Evolutionary conservation across 768 basidiomycete genomes (phyloP).

Genomic region (Kwoniella mangroviensis): DNA sequence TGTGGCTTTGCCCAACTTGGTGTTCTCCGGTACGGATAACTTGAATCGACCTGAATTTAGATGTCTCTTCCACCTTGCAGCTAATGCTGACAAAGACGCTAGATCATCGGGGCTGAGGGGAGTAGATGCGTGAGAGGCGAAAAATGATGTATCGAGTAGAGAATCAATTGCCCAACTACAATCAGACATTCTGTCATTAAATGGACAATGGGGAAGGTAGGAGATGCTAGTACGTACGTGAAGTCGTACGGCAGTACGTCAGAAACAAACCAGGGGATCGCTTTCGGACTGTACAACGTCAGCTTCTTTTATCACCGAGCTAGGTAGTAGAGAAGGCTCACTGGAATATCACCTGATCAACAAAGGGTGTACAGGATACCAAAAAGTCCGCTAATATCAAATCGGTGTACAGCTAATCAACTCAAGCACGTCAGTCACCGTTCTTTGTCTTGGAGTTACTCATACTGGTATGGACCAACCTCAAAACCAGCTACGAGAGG

Average conservation of each 20-base stretch:
- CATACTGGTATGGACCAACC: constrained; percentile 59
- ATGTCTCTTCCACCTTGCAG: constrained; percentile 73
- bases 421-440: constrained; percentile 13
- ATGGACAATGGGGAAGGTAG: background rate
- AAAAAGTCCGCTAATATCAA: constrained; percentile 79
- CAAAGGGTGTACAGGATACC: constrained; percentile 82
- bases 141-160: constrained; percentile 61
- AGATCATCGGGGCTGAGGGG: constrained; percentile 51
- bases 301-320: constrained; percentile 9
- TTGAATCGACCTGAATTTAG: constrained; percentile 72
- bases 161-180: constrained; percentile 63
- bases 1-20: constrained; percentile 65
- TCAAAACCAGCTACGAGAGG: constrained; percentile 78
- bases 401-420: constrained; percentile 80
- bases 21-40: constrained; percentile 70
- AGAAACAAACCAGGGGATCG: constrained; percentile 94
- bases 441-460: background rate
- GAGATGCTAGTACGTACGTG: constrained; percentile 40
- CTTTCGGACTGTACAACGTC: constrained; percentile 71
- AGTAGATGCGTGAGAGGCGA: constrained; percentile 61
- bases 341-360: constrained; percentile 87
- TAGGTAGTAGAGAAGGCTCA: constrained; percentile 56
- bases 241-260: constrained; percentile 92
- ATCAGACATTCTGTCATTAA: no score
- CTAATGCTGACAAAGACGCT: constrained; percentile 64